phyloP scores from a whole-genome alignment of 148 eudicot species.

The Talinum fruticosum region DNA sequence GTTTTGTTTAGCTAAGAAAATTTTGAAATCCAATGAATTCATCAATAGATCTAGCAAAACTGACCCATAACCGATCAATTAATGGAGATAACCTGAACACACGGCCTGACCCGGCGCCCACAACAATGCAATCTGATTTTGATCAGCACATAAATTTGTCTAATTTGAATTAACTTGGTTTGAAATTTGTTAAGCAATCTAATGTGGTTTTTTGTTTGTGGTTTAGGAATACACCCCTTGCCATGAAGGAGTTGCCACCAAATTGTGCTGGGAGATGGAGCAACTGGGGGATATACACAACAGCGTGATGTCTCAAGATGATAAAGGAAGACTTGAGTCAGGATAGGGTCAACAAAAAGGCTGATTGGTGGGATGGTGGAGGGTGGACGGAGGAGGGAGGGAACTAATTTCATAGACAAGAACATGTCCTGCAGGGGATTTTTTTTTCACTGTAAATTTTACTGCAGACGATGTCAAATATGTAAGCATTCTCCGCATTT shows the following conservation, averaged over 20 bases:
- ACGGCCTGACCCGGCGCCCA: not conserved
- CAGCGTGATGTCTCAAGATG: slow-evolving; percentile 55
- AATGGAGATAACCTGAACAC: not conserved
- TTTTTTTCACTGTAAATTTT: slow-evolving; percentile 48
- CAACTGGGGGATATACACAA: slow-evolving; percentile 63
- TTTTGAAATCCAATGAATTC: not conserved
- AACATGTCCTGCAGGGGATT: slow-evolving; percentile 39
- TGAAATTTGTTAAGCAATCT: not conserved
- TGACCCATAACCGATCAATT: not conserved
- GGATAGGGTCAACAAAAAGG: slow-evolving; percentile 25
- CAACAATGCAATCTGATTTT: not conserved
- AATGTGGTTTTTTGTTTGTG: slow-evolving; percentile 6
- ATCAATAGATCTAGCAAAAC: not conserved
- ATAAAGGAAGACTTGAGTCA: slow-evolving; percentile 12
- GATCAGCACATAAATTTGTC: not conserved
- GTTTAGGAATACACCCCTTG: slow-evolving; percentile 72
- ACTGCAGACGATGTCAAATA: slow-evolving; percentile 26
- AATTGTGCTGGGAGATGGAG: slow-evolving; percentile 84
- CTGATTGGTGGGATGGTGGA: slow-evolving; percentile 17
- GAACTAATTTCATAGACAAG: slow-evolving; percentile 25
- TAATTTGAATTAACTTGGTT: not conserved
- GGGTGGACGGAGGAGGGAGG: slow-evolving; percentile 6
- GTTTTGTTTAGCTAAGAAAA: not conserved
- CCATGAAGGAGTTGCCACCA: slow-evolving; percentile 86
- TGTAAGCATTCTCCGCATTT: slow-evolving; percentile 30